phyloP scores from a whole-genome alignment of 1,139 yeast species.

The Debaryomyces singareniensis region DNA sequence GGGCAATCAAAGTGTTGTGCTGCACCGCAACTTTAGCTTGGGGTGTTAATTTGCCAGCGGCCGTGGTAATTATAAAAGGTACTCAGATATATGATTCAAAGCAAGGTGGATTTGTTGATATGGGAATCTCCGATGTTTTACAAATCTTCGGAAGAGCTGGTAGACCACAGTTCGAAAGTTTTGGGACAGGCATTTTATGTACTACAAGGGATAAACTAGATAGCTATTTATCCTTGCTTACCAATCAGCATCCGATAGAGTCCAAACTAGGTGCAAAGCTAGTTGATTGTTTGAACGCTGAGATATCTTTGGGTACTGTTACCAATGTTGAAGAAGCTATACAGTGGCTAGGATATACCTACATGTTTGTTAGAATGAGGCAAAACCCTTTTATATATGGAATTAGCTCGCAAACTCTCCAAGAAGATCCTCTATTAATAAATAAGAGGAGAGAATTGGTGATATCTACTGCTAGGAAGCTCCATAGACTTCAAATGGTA shows the following conservation, averaged over 20 bases:
- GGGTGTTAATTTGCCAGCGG: slow-evolving; percentile 99
- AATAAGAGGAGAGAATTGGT: slow-evolving; percentile 73
- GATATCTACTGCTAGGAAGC: slow-evolving; percentile 68
- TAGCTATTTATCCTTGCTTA: slow-evolving; percentile 77
- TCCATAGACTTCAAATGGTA: slow-evolving; percentile 87
- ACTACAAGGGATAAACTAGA: slow-evolving; percentile 79
- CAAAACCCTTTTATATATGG: slow-evolving; percentile 93
- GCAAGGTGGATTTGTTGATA: slow-evolving; percentile 88
- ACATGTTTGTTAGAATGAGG: slow-evolving; percentile 88
- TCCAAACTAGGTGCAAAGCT: slow-evolving; percentile 71
- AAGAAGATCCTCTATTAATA: slow-evolving; percentile 75
- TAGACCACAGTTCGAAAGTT: slow-evolving; percentile 91
- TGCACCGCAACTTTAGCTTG: slow-evolving; percentile 98
- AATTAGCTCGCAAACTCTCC: slow-evolving; percentile 80
- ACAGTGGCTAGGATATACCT: slow-evolving; percentile 95
- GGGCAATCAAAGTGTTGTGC: slow-evolving; percentile 83
- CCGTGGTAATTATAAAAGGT: slow-evolving; percentile 93
- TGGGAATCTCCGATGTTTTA: slow-evolving; percentile 93
- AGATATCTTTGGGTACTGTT: slow-evolving; percentile 90
- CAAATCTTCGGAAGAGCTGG: slow-evolving; percentile 99
- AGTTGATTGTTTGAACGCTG: slow-evolving; percentile 92
- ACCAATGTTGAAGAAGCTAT: slow-evolving; percentile 93
- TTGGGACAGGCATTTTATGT: slow-evolving; percentile 88
- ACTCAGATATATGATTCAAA: slow-evolving; percentile 94
- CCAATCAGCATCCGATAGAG: slow-evolving; percentile 97